phyloP scores from a whole-genome alignment of 108 stramenopile genomes.

The Conticribra guillardii region DNA sequence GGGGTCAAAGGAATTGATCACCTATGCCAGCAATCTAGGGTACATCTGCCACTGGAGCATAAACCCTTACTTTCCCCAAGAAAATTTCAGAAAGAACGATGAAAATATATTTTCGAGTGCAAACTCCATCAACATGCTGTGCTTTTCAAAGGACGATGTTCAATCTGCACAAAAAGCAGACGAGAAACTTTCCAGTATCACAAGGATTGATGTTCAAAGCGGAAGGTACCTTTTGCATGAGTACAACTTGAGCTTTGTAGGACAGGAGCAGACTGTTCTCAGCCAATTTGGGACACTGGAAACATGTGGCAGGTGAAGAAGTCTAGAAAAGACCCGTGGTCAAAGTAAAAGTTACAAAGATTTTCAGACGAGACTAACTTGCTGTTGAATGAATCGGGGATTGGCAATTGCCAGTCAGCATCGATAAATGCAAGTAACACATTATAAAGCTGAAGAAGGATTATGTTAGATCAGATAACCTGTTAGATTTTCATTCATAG shows the following conservation, averaged over 20 bases:
- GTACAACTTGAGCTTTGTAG: slow-evolving; percentile 5
- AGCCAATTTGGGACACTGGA: background rate
- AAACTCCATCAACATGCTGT: slow-evolving; percentile 10
- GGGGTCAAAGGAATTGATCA: slow-evolving; percentile 21
- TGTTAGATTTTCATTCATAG: too few relatives aligned
- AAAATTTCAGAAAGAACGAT: background rate
- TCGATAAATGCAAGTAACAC: too few relatives aligned
- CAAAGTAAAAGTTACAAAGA: too few relatives aligned
- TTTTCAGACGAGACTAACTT: too few relatives aligned
- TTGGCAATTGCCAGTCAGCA: too few relatives aligned
- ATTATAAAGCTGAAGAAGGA: too few relatives aligned
- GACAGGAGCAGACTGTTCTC: background rate
- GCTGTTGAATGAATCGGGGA: too few relatives aligned
- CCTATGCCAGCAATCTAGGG: too few relatives aligned
- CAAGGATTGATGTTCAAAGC: background rate
- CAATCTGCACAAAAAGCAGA: background rate
- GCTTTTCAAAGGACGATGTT: slow-evolving; percentile 3
- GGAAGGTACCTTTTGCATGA: slow-evolving; percentile 8
- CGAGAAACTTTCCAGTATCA: background rate
- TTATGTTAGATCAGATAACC: too few relatives aligned
- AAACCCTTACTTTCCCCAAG: background rate
- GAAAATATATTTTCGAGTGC: background rate
- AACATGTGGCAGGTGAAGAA: slow-evolving; percentile 2
- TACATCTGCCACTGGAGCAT: slow-evolving; percentile 8
- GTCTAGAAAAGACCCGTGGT: too few relatives aligned